Evolutionary conservation across 1,139 yeast species (phyloP).

Genomic region (Suhomyces wounanorum): DNA sequence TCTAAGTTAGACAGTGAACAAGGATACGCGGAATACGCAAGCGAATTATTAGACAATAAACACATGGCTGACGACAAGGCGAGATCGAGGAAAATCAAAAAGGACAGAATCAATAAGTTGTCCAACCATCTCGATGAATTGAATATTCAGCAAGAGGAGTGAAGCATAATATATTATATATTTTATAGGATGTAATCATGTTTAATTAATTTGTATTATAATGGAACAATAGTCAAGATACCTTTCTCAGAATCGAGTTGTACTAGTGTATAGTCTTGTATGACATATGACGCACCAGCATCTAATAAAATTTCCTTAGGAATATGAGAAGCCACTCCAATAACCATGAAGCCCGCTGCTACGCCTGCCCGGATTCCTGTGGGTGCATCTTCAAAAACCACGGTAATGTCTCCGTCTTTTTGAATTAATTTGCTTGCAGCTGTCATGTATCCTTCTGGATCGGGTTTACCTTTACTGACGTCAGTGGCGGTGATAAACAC

Average conservation of each 20-base stretch:
- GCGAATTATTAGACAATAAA: constrained; percentile 16
- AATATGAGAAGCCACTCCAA: constrained; percentile 25
- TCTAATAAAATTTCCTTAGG: constrained; percentile 18
- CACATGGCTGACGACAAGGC: constrained; percentile 17
- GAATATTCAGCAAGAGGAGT: constrained; percentile 4
- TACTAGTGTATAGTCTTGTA: constrained; percentile 20
- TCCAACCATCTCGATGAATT: constrained; percentile 16
- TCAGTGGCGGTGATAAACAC: constrained; percentile 27
- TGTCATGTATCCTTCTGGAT: constrained; percentile 24
- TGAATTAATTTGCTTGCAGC: constrained; percentile 15
- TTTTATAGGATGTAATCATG: not conserved
- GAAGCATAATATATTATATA: not conserved
- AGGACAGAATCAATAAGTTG: constrained; percentile 19
- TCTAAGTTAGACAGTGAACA: constrained; percentile 12
- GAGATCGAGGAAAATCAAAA: constrained; percentile 19
- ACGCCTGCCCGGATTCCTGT: constrained; percentile 24
- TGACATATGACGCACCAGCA: constrained; percentile 25
- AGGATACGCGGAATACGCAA: constrained; percentile 16
- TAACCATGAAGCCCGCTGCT: constrained; percentile 22
- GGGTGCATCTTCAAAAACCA: constrained; percentile 28
- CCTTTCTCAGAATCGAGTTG: constrained; percentile 7
- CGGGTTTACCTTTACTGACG: constrained; percentile 20
- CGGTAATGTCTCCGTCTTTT: constrained; percentile 12
- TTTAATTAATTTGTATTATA: not conserved
- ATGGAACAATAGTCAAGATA: constrained; percentile 6